Base-by-base conservation (phyloP, 345 rosid genomes). In the Lepidium didymum region DNA sequence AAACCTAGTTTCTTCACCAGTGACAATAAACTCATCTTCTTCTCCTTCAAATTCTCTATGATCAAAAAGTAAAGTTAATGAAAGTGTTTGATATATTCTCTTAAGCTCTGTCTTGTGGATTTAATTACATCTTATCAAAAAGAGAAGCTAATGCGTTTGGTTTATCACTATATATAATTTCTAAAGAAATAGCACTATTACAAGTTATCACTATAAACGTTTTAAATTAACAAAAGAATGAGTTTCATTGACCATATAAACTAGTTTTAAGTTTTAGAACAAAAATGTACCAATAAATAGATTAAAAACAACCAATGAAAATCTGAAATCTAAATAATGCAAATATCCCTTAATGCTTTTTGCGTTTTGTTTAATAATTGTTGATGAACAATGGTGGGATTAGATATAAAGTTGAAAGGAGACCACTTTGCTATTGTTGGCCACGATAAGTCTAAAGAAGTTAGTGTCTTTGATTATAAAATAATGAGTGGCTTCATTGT, bases 361-460 rank as follows among this genome's bases (percentile, higher is more conserved):
- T 41, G 71, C 71, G 79, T 68, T 71, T 27, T 37, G 10, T 35
- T 72, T 68, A 79, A 19, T 75, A 66, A 70, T 79, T 64, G 44
- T 62, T 62, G 14, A 43, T 74, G 36, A 27, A 47, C 5, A 65
- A 40, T 65, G 72, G 60, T 67, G 72, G 71, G 67, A 78, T 74
- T 63, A 23, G 58, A 35, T 36, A 59, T 68, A 80, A 85, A 87
- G 73, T 78, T 60, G 71, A 69, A 56, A 79, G 73, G 54, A 81
- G 77, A 74, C 85, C 80, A 79, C 86, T 81, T 84, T 84, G 68
- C 80, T 76, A 16, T 82, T 82, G 88, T 84, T 79, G 82, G 82
- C 44, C 76, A 84, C 87, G 74, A 80, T 78, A 79, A 79, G 83
- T 81, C 86, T 79, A 73, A 68, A 34, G 69, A 72, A 68, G 84